phyloP scores from a whole-genome alignment of 2,329 filamentous ascomycete genomes.

The Leptographium lundbergii region DNA sequence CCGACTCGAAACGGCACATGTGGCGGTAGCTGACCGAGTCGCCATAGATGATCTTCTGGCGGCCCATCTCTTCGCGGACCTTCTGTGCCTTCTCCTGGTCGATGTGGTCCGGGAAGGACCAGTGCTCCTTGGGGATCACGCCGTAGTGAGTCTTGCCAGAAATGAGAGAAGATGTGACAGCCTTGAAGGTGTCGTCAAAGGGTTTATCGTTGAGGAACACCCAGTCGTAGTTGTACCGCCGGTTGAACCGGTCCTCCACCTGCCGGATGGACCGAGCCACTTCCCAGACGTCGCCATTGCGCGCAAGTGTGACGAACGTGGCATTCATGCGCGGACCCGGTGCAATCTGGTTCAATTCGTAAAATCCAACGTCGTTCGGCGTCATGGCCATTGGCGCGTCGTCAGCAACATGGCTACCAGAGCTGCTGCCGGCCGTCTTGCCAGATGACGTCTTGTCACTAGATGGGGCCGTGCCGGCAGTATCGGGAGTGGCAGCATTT shows the following conservation, averaged over 20 bases:
- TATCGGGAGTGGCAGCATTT: not conserved
- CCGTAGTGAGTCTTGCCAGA: slow-evolving; percentile 89
- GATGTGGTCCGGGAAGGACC: slow-evolving; percentile 94
- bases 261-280: slow-evolving; percentile 92
- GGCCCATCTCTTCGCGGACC: slow-evolving; percentile 86
- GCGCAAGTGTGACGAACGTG: slow-evolving; percentile 89
- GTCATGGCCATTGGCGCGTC: slow-evolving; percentile 35
- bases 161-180: slow-evolving; percentile 76
- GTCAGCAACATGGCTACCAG: slow-evolving; percentile 17
- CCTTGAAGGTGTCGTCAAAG: slow-evolving; percentile 89
- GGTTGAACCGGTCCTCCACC: slow-evolving; percentile 96
- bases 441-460: not conserved
- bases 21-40: slow-evolving; percentile 95
- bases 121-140: slow-evolving; percentile 80
- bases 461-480: not conserved
- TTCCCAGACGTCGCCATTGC: slow-evolving; percentile 92
- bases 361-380: slow-evolving; percentile 39
- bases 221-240: slow-evolving; percentile 96
- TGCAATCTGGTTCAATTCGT: slow-evolving; percentile 37
- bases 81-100: slow-evolving; percentile 86
- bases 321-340: slow-evolving; percentile 79
- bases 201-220: slow-evolving; percentile 96
- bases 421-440: not conserved
- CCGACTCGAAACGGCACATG: slow-evolving; percentile 98
- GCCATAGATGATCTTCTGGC: slow-evolving; percentile 94